phyloP scores from a whole-genome alignment of 2,329 filamentous ascomycete species.

The Nigrospora oryzae region DNA sequence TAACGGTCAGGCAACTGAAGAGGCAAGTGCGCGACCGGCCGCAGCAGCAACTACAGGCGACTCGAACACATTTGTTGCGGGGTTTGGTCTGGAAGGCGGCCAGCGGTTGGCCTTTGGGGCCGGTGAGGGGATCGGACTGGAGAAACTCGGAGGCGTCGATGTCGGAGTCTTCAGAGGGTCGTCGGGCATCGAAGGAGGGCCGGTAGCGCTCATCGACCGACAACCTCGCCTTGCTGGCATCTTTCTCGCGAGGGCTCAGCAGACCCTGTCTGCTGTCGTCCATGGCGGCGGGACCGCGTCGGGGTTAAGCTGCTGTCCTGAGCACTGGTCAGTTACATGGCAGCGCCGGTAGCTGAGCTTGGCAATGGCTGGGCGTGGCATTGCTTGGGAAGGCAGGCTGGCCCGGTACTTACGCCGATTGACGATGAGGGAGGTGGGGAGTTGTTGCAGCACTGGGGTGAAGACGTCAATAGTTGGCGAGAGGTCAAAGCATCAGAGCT shows the following conservation, averaged over 20 bases:
- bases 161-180: slow-evolving; percentile 20
- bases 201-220: slow-evolving; percentile 4
- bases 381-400: too few species aligned
- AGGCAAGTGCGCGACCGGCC: slow-evolving; percentile 27
- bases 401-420: too few species aligned
- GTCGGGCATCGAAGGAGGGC: slow-evolving; percentile 20
- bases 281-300: slow-evolving; percentile 1
- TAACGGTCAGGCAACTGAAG: slow-evolving; percentile 17
- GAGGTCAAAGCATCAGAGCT: too few species aligned
- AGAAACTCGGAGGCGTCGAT: slow-evolving; percentile 30
- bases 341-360: too few species aligned
- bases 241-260: slow-evolving; percentile 17
- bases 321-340: too few species aligned
- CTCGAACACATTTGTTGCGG: slow-evolving; percentile 15
- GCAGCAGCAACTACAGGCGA: slow-evolving; percentile 12
- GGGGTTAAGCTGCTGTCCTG: too few species aligned
- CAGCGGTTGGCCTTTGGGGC: slow-evolving; percentile 8
- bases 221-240: slow-evolving; percentile 11
- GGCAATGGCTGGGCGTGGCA: too few species aligned
- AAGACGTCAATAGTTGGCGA: too few species aligned
- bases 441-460: too few species aligned
- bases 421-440: too few species aligned
- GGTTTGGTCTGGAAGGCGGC: slow-evolving; percentile 10
- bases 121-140: slow-evolving; percentile 21
- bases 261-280: slow-evolving; percentile 11